Percentiles rank a stretch among this genome's conserved stretches.
phyloP scores from a whole-genome alignment of 495 filamentous ascomycete species.

The Penicillium lividum region DNA sequence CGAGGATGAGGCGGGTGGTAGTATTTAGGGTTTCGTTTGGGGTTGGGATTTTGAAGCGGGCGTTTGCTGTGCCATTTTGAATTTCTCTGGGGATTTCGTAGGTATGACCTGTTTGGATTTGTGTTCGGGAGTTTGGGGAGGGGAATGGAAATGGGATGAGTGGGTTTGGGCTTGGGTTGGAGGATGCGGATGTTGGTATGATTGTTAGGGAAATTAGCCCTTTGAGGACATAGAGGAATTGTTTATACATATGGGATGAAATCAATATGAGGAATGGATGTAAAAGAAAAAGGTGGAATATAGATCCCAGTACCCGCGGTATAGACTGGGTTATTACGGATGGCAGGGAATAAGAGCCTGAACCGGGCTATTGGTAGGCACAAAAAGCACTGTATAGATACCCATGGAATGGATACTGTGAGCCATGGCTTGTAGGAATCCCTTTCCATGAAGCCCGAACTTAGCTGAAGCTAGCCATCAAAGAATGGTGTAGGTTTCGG shows the following conservation, averaged over 20 bases:
- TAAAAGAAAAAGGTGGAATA: background rate
- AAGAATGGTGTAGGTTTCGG: background rate
- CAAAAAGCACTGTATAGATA: background rate
- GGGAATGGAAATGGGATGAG: background rate
- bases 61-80: conserved; percentile 15
- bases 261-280: too few relatives aligned
- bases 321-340: background rate
- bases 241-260: too few relatives aligned
- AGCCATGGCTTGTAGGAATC: background rate
- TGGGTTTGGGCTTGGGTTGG: background rate
- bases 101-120: background rate
- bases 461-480: background rate
- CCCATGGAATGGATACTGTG: background rate
- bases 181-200: too few relatives aligned
- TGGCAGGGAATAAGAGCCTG: background rate
- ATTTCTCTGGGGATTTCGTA: conserved; percentile 19
- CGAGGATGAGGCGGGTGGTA: conserved; percentile 21
- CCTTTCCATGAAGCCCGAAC: background rate
- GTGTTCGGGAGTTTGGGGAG: background rate
- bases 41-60: conserved; percentile 16
- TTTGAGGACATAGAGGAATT: too few relatives aligned
- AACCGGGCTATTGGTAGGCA: background rate
- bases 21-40: background rate
- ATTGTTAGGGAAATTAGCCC: too few relatives aligned
- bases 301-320: background rate